Conservation (phyloP, 2,329 filamentous ascomycete species). For the Fusarium concolor region DNA sequence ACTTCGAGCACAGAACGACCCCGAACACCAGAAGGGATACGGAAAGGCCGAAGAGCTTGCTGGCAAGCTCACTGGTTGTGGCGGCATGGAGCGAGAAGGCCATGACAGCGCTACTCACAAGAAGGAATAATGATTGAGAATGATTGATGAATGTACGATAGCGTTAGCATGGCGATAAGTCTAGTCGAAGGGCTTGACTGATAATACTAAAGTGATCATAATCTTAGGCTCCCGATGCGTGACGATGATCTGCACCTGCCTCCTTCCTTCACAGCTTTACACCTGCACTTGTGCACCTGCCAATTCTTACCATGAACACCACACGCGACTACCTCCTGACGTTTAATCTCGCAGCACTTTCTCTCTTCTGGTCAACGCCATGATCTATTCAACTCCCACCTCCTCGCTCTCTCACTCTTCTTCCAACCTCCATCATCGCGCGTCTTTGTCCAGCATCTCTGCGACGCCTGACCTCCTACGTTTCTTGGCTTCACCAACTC, state of each 20-base stretch:
- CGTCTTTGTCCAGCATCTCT: conserved; percentile 11
- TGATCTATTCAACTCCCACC: neutral
- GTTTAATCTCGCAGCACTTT: neutral
- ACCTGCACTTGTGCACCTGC: neutral
- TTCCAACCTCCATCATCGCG: conserved; percentile 20
- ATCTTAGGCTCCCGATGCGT: fast-evolving
- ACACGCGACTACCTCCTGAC: neutral
- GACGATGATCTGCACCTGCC: neutral
- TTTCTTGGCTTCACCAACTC: conserved; percentile 20
- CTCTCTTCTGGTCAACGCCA: neutral
- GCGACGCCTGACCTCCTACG: conserved; percentile 9
- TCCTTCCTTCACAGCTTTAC: neutral
- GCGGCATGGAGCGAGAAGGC: conserved; percentile 76
- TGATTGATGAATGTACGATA: conserved; percentile 20
- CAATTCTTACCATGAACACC: neutral
- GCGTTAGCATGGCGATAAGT: neutral
- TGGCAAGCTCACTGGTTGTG: conserved; percentile 72
- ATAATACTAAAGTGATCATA: conserved; percentile 2
- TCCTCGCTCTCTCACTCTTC: neutral
- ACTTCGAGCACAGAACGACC: conserved; percentile 62
- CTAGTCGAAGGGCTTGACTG: neutral
- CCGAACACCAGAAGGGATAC: conserved; percentile 64
- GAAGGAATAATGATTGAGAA: conserved; percentile 28
- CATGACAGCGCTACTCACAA: conserved; percentile 59
- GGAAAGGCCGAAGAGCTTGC: conserved; percentile 74